phyloP scores from a whole-genome alignment of 2,329 filamentous ascomycete species.

The Aspergillus fumigatus region DNA sequence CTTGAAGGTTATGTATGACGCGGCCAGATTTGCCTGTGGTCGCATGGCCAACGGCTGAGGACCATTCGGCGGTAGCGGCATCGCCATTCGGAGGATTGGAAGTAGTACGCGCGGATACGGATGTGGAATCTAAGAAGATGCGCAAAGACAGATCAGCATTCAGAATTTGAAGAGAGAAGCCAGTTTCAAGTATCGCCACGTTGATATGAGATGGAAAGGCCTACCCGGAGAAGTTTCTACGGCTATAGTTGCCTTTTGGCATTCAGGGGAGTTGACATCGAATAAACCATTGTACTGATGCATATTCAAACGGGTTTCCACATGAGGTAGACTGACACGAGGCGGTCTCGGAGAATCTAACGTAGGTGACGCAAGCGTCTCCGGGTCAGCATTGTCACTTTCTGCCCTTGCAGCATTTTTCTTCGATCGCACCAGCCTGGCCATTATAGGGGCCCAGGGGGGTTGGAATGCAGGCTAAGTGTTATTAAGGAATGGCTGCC shows the following conservation, averaged over 20 bases:
- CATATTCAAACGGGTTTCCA: constrained; percentile 42
- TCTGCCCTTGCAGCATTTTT: constrained; percentile 19
- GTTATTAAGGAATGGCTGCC: constrained; percentile 4
- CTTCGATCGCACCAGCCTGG: constrained; percentile 27
- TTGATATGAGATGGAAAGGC: constrained; percentile 7
- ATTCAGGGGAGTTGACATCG: constrained; percentile 24
- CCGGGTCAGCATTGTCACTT: constrained; percentile 24
- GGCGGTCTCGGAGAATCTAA: constrained; percentile 26
- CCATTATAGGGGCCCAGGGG: constrained; percentile 20
- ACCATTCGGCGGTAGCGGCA: constrained; percentile 39
- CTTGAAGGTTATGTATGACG: constrained; percentile 48
- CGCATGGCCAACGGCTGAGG: constrained; percentile 47
- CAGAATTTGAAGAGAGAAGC: background rate
- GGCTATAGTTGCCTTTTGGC: constrained; percentile 18
- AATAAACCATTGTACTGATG: constrained; percentile 39
- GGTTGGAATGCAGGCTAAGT: constrained; percentile 9
- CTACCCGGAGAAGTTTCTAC: constrained; percentile 22
- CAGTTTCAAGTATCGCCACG: background rate
- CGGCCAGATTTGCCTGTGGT: constrained; percentile 48
- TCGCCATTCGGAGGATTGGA: constrained; percentile 29
- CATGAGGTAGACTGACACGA: constrained; percentile 35
- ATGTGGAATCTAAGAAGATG: constrained; percentile 5
- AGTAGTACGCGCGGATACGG: constrained; percentile 14
- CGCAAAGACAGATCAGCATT: constrained; percentile 6
- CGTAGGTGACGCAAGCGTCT: constrained; percentile 15